Conservation (phyloP, 768 basidiomycete genomes). For the Suillus paluster region DNA sequence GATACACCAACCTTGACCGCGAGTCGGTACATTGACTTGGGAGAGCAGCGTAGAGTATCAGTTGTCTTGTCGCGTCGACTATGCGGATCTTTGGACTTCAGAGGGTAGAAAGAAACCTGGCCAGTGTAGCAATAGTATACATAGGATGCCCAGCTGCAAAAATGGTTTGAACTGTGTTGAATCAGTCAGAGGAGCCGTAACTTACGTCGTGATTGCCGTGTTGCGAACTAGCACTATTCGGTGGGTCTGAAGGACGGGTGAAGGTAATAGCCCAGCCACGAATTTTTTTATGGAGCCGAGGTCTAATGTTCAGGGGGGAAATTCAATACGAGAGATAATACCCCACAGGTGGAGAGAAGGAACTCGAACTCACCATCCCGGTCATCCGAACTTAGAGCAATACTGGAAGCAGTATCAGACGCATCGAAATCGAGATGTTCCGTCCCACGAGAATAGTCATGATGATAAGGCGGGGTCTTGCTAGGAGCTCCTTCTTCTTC, state of each 20-base stretch:
- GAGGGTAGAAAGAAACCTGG: slow-evolving; percentile 26
- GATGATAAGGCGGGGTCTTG: not conserved
- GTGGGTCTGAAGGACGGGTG: slow-evolving; percentile 23
- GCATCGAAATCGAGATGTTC: not conserved
- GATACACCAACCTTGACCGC: slow-evolving; percentile 24
- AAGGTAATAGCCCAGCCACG: slow-evolving; percentile 16
- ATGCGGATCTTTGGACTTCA: slow-evolving; percentile 23
- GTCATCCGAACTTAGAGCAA: not conserved
- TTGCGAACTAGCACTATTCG: slow-evolving; percentile 34
- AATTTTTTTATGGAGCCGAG: not conserved
- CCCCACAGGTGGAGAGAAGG: not conserved
- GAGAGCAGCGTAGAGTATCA: slow-evolving; percentile 28
- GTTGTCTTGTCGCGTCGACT: not conserved
- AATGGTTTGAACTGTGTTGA: not conserved
- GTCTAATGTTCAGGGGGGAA: not conserved
- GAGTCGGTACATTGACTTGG: slow-evolving; percentile 45
- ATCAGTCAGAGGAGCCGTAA: not conserved
- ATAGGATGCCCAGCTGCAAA: slow-evolving; percentile 30
- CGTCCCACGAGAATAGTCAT: not conserved
- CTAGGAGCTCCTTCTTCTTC: not conserved
- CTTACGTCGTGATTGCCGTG: slow-evolving; percentile 33
- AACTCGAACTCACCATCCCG: not conserved
- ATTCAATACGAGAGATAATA: not conserved
- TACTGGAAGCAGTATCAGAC: not conserved
- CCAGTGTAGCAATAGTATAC: slow-evolving; percentile 37